phyloP scores from a whole-genome alignment of 371 early-diverging fungal species.

The Massospora cicadina region DNA sequence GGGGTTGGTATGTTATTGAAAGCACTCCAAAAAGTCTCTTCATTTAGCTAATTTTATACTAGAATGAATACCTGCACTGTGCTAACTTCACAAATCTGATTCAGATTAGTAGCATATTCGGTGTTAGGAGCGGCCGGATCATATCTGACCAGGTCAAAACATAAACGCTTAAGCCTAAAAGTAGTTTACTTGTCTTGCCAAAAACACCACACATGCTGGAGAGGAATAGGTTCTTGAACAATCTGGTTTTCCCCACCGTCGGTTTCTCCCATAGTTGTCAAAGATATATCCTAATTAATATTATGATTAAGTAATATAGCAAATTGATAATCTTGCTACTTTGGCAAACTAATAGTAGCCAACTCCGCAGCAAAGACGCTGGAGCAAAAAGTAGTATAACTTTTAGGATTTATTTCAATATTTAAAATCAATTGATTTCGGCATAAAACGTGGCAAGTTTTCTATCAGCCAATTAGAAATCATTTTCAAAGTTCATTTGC shows the following conservation, averaged over 20 bases:
- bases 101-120: constrained; percentile 37
- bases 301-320: not conserved
- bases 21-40: constrained; percentile 15
- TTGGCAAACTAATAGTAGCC: too few species aligned
- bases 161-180: not conserved
- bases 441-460: too few species aligned
- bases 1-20: constrained; percentile 14
- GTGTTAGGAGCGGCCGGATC: constrained; percentile 28
- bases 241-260: not conserved
- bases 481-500: too few species aligned
- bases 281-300: not conserved
- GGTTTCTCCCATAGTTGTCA: not conserved
- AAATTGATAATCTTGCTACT: not conserved
- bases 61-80: constrained; percentile 31
- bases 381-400: too few species aligned
- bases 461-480: too few species aligned
- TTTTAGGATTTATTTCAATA: too few species aligned
- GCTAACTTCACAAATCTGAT: constrained; percentile 30
- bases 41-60: not conserved
- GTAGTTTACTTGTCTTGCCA: constrained; percentile 39
- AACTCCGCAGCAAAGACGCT: too few species aligned
- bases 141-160: constrained; percentile 20
- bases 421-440: too few species aligned
- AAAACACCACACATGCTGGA: constrained; percentile 38
- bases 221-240: constrained; percentile 15